Evolutionary conservation across 2,329 filamentous ascomycete genomes (phyloP).

Genomic region (Monosporascus sp.): DNA sequence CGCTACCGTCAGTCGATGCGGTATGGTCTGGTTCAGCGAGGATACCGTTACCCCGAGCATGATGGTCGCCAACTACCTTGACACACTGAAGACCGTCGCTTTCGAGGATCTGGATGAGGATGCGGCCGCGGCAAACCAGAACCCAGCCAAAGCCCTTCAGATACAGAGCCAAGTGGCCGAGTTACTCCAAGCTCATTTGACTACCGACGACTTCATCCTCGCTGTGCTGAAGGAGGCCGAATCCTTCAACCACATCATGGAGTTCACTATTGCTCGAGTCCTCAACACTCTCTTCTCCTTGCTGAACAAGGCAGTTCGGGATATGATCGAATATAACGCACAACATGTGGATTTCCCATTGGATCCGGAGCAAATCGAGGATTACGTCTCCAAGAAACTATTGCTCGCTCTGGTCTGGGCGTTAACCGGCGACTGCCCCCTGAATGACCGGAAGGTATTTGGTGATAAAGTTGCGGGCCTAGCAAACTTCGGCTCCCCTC

Average conservation of each 20-base stretch:
- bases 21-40: constrained; percentile 99
- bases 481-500: constrained; percentile 80
- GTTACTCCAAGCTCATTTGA: constrained; percentile 70
- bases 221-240: constrained; percentile 72
- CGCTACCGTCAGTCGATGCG: constrained; percentile 97
- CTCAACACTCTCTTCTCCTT: constrained; percentile 92
- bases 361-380: constrained; percentile 83
- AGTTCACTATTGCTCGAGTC: constrained; percentile 86
- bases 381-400: constrained; percentile 88
- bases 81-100: constrained; percentile 71
- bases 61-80: constrained; percentile 89
- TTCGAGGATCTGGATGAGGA: constrained; percentile 98
- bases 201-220: constrained; percentile 73
- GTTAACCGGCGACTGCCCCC: constrained; percentile 87
- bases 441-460: constrained; percentile 81
- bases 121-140: constrained; percentile 68
- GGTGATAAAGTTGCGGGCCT: constrained; percentile 79
- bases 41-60: constrained; percentile 91
- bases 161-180: constrained; percentile 77
- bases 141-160: constrained; percentile 70
- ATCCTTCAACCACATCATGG: constrained; percentile 93
- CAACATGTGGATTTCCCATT: constrained; percentile 93
- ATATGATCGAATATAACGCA: constrained; percentile 91
- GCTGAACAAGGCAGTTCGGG: constrained; percentile 87
- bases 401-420: constrained; percentile 92